Evolutionary conservation across 2,329 filamentous ascomycete genomes (phyloP).

Genomic region (Ploettnerulaceae sp.): DNA sequence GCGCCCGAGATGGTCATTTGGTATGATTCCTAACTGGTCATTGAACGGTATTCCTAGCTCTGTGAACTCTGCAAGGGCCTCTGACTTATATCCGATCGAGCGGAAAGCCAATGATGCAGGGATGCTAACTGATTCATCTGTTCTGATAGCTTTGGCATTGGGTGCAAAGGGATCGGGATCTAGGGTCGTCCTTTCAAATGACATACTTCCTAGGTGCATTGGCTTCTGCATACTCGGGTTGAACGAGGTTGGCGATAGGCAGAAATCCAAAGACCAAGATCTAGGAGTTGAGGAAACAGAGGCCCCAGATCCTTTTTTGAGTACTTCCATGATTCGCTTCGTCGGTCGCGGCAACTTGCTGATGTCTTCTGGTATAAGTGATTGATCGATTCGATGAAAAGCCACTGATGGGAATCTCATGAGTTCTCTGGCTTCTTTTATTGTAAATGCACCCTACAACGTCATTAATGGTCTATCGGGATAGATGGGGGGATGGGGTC

Average conservation of each 20-base stretch:
- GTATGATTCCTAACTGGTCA: constrained; percentile 65
- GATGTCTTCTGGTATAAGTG: constrained; percentile 62
- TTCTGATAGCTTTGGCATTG: constrained; percentile 43
- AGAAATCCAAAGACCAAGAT: constrained; percentile 81
- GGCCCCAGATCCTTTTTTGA: constrained; percentile 66
- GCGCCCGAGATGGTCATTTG: constrained; percentile 76
- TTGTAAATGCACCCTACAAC: constrained; percentile 78
- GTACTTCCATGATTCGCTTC: constrained; percentile 72
- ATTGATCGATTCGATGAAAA: constrained; percentile 63
- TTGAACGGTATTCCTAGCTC: constrained; percentile 78
- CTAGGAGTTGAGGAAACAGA: constrained; percentile 46
- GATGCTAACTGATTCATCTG: constrained; percentile 48
- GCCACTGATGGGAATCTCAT: constrained; percentile 68
- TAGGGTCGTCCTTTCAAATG: constrained; percentile 60
- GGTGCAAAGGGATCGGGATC: constrained; percentile 51
- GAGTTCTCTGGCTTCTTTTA: constrained; percentile 88
- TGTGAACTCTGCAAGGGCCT: constrained; percentile 67
- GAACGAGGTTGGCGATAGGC: constrained; percentile 73
- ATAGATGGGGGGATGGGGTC: neutral
- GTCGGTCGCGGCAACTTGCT: constrained; percentile 69
- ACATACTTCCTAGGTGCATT: constrained; percentile 54
- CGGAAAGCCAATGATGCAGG: constrained; percentile 74
- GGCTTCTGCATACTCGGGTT: constrained; percentile 38
- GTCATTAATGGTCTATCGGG: constrained; percentile 9
- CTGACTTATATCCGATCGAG: constrained; percentile 91